Evolutionary conservation across 257 asterid genomes (phyloP).

Genomic region (Vinca minor): DNA sequence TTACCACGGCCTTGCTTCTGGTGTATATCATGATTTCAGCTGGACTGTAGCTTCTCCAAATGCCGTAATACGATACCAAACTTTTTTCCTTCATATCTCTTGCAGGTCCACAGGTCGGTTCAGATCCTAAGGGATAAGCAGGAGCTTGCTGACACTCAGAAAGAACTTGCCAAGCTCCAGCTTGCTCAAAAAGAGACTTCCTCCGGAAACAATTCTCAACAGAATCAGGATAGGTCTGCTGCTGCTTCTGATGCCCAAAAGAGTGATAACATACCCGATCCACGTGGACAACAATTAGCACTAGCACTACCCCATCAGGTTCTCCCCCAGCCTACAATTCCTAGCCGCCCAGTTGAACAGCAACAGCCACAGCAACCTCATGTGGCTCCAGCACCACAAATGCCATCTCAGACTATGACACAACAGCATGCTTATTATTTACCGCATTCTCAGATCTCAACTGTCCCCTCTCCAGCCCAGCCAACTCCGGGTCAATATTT

Average conservation of each 20-base stretch:
- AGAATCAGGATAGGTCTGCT: constrained; percentile 51
- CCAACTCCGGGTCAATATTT: constrained; percentile 53
- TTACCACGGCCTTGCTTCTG: background rate
- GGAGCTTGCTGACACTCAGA: constrained; percentile 88
- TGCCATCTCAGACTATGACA: constrained; percentile 50
- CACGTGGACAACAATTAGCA: constrained; percentile 64
- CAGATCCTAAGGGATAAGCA: constrained; percentile 91
- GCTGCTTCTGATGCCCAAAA: constrained; percentile 46
- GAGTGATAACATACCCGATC: constrained; percentile 39
- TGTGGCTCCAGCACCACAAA: constrained; percentile 45
- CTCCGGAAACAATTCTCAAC: constrained; percentile 35
- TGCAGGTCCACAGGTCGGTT: constrained; percentile 88
- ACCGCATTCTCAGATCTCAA: constrained; percentile 45
- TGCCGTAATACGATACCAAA: background rate
- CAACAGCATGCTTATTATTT: constrained; percentile 48
- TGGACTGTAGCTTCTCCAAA: background rate
- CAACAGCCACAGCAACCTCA: constrained; percentile 53
- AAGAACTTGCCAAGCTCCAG: constrained; percentile 90
- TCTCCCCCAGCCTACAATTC: constrained; percentile 40
- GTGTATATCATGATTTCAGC: background rate
- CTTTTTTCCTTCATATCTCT: background rate
- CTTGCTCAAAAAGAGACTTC: constrained; percentile 66
- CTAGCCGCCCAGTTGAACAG: constrained; percentile 44
- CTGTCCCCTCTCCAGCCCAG: constrained; percentile 30
- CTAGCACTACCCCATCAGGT: constrained; percentile 87